These are phyloP conservation scores for Aspergillus proliferans DNA, from an alignment of 2,329 filamentous ascomycete genomes.

Conservation along the genomic window DNA sequence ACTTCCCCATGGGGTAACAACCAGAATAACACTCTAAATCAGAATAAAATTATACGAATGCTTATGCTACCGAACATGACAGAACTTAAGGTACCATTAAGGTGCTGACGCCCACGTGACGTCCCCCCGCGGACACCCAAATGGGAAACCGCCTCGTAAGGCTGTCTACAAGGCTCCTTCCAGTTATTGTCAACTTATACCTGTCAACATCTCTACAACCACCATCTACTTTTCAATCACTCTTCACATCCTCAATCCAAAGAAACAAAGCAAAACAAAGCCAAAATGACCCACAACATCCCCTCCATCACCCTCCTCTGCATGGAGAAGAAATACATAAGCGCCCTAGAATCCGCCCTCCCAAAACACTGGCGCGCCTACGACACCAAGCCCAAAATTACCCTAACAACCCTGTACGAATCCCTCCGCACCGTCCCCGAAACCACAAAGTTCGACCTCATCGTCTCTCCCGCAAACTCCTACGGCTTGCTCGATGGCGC, in stretches of 20 bases:
- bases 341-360: constrained; percentile 37
- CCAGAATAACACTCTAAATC: too few relatives aligned
- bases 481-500: constrained; percentile 50
- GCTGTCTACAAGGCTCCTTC: too few relatives aligned
- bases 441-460: constrained; percentile 38
- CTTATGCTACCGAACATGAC: too few relatives aligned
- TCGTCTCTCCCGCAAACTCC: constrained; percentile 52
- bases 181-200: too few relatives aligned
- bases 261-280: not conserved
- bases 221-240: not conserved
- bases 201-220: too few relatives aligned
- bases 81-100: too few relatives aligned
- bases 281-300: constrained; percentile 24
- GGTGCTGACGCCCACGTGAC: too few relatives aligned
- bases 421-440: constrained; percentile 35
- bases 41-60: too few relatives aligned
- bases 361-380: constrained; percentile 24
- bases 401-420: constrained; percentile 29
- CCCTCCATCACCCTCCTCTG: constrained; percentile 41
- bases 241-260: not conserved
- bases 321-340: constrained; percentile 32
- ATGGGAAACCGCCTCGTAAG: too few relatives aligned
- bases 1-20: too few relatives aligned
- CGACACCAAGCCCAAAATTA: constrained; percentile 28
- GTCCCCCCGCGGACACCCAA: too few relatives aligned